These are phyloP conservation scores for Kluyveromyces sp. DNA, from an alignment of 1,139 yeast genomes.

Conservation along the genomic window DNA sequence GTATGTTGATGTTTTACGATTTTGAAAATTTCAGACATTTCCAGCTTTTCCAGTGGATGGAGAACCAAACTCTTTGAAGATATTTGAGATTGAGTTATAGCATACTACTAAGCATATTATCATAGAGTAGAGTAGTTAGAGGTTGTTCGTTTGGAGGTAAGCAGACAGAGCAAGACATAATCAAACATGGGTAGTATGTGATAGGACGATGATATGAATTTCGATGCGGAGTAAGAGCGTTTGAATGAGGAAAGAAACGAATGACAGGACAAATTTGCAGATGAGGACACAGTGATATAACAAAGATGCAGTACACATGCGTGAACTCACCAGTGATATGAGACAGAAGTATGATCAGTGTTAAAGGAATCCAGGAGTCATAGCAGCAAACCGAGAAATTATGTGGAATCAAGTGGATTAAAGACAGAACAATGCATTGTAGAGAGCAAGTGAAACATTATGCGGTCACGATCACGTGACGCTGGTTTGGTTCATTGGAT, in stretches of 20 bases:
- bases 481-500: no score
- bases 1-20: background rate
- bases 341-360: no score
- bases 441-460: no score
- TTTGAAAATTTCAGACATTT: background rate
- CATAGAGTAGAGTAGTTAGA: background rate
- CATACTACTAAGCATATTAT: background rate
- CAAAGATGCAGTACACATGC: no score
- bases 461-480: no score
- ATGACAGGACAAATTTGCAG: background rate
- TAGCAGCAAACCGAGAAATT: no score
- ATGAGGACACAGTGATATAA: no score
- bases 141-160: background rate
- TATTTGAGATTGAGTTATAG: background rate
- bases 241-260: background rate
- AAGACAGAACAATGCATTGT: no score
- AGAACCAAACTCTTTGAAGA: constrained; percentile 3
- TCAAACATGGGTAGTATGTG: constrained; percentile 66
- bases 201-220: constrained; percentile 1
- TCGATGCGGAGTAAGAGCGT: constrained; percentile 1
- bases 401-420: no score
- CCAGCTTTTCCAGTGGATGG: background rate
- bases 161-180: constrained; percentile 20
- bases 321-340: no score
- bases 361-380: no score